These are phyloP conservation scores for Endocarpon pusillum DNA, from an alignment of 495 filamentous ascomycete genomes.

Conservation along the genomic window DNA sequence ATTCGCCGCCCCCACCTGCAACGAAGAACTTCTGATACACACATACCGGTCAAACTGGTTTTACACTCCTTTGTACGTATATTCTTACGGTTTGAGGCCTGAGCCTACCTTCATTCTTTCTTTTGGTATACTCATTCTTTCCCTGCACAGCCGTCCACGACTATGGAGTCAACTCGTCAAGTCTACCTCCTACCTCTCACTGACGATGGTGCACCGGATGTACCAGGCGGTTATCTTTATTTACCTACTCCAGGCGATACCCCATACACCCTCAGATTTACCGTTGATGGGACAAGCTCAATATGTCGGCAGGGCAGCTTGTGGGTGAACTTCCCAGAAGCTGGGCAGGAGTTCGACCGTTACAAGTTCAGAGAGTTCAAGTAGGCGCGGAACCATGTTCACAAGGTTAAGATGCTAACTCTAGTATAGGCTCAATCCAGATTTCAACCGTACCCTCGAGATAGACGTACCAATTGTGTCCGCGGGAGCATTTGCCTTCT, in stretches of 20 bases:
- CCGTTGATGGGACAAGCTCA: conserved; percentile 89
- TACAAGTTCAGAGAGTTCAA: conserved; percentile 69
- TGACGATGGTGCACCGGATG: conserved; percentile 81
- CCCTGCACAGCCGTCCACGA: too few relatives aligned
- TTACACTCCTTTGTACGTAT: too few relatives aligned
- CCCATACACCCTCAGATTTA: conserved; percentile 68
- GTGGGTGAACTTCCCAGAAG: conserved; percentile 85
- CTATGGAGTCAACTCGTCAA: conserved; percentile 24
- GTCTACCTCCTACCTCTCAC: conserved; percentile 79
- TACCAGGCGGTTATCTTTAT: conserved; percentile 81
- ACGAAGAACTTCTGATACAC: too few relatives aligned
- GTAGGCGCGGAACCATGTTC: conserved; percentile 31
- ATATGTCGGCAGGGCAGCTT: conserved; percentile 86
- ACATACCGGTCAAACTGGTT: too few relatives aligned
- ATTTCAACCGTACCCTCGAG: conserved; percentile 81
- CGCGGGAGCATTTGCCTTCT: conserved; percentile 92
- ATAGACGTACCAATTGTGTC: conserved; percentile 70
- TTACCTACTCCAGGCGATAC: conserved; percentile 56
- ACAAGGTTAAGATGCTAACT: conserved; percentile 11
- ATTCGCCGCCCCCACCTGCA: too few relatives aligned
- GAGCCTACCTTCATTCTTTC: too few relatives aligned
- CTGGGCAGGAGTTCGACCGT: conserved; percentile 55
- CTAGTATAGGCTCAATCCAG: conserved; percentile 53
- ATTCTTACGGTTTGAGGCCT: too few relatives aligned
- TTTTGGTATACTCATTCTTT: too few relatives aligned